Evolutionary conservation across 257 asterid genomes (phyloP).

Genomic region (Nicotiana attenuata): DNA sequence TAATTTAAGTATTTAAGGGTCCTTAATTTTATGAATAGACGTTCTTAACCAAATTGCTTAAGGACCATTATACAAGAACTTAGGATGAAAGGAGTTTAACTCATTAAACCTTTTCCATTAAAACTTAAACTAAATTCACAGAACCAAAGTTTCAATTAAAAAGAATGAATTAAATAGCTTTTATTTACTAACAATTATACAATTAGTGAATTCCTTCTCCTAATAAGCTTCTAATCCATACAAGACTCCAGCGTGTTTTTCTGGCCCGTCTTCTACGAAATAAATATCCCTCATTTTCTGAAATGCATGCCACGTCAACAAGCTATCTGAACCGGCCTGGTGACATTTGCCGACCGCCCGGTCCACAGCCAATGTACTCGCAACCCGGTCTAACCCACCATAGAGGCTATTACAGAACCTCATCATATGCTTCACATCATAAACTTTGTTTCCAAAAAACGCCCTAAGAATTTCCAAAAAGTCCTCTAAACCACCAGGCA

Average conservation of each 20-base stretch:
- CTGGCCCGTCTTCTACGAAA: conserved; percentile 9
- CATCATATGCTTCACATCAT: conserved; percentile 58
- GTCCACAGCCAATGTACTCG: conserved; percentile 29
- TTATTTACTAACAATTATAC: conserved; percentile 7
- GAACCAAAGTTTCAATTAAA: not conserved
- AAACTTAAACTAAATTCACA: not conserved
- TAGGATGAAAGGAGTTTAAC: no score
- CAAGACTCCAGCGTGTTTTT: conserved; percentile 24
- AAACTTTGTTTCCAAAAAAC: conserved; percentile 39
- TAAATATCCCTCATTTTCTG: conserved; percentile 28
- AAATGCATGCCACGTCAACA: conserved; percentile 56
- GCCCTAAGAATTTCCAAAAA: conserved; percentile 35
- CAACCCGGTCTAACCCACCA: conserved; percentile 52
- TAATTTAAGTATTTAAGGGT: no score
- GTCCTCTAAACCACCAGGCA: conserved; percentile 36
- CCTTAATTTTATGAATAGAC: no score
- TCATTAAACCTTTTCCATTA: not conserved
- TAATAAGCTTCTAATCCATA: conserved; percentile 28
- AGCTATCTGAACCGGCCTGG: conserved; percentile 64
- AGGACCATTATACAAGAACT: no score
- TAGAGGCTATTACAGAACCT: conserved; percentile 41
- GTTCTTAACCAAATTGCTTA: no score
- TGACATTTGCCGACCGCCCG: conserved; percentile 51
- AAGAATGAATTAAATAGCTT: conserved; percentile 10
- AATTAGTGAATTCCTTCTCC: not conserved